A percentile compares a stretch with the other conserved stretches of the same genome.
Evolutionary conservation across 2,329 filamentous ascomycete species (phyloP).

Genomic region (Colletotrichum scovillei): DNA sequence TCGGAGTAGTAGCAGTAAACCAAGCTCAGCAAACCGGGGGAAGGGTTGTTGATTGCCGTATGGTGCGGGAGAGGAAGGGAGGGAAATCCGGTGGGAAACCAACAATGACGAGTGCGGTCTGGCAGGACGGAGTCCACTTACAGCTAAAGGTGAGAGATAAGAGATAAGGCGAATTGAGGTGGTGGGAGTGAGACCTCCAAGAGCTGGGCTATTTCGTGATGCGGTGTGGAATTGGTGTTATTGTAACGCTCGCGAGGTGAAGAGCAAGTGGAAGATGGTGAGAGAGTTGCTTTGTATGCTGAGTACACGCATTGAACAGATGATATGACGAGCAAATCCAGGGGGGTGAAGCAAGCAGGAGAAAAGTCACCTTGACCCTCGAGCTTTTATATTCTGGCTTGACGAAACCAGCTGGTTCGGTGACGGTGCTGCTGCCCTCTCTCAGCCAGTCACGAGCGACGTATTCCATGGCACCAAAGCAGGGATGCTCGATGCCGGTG

Average conservation of each 20-base stretch:
- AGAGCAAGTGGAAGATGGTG: slow-evolving; percentile 5
- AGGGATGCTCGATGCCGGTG: slow-evolving; percentile 35
- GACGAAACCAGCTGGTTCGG: slow-evolving; percentile 35
- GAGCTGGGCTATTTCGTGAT: not conserved
- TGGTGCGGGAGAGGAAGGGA: not conserved
- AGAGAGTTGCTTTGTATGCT: slow-evolving; percentile 6
- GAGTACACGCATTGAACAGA: slow-evolving; percentile 33
- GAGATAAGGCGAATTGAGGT: not conserved
- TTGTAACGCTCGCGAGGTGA: slow-evolving; percentile 23
- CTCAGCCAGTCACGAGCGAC: slow-evolving; percentile 35
- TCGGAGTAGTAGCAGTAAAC: not conserved
- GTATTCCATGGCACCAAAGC: slow-evolving; percentile 22
- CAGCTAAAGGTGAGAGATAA: slow-evolving; percentile 21
- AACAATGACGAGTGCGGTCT: slow-evolving; percentile 16
- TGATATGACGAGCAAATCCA: slow-evolving; percentile 12
- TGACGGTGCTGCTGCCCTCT: slow-evolving; percentile 30
- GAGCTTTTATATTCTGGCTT: slow-evolving; percentile 33
- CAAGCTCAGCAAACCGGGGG: slow-evolving; percentile 6
- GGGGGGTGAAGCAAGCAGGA: not conserved
- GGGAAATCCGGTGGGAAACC: not conserved
- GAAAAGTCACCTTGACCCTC: slow-evolving; percentile 25
- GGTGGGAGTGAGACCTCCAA: not conserved
- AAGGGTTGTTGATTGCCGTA: not conserved
- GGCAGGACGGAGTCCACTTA: slow-evolving; percentile 25
- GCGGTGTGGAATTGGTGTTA: slow-evolving; percentile 14